Evolutionary conservation across 768 basidiomycete genomes (phyloP), one percentile per base, ranked within the genome.

Genomic region (Tubosaeta brunneosetosa): DNA sequence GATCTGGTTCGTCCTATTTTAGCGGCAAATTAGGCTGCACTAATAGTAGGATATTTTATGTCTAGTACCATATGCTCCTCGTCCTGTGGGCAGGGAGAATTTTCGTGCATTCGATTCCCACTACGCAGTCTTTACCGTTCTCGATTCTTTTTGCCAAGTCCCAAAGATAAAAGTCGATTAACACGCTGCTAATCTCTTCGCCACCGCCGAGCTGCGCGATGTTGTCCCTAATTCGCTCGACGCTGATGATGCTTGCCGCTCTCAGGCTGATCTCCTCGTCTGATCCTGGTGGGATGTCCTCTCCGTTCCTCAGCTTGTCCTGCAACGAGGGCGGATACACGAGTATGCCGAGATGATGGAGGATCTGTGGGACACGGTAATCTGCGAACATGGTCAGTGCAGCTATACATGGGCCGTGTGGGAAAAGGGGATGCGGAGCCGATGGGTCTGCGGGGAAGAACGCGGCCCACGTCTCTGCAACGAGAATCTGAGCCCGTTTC

Each of bases 371-470:
- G 6, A 95, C 88, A 38, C 91, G 83, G 64, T 94, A 93, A 73
- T 94, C 92, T 5, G 93, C 90, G 67, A 95, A 95, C 93, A 94
- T 94, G 19, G 92, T 93, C 11, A 94, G 78, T 45, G 83, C 72
- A 46, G 79, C 75, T 55, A 93, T 88, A 34, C 75, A 74, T 17
- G 65, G 65, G 7, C 60, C 48, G 14, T 77, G 73, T 3, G 86
- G 85, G 70, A 94, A 90, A 40, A 93, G 71, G 3, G 91, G 91
- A 65, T 94, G 91, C 0, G 73, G 60, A 7, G 65, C 51, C 7
- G 70, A 11, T 71, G 56, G 53, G 3, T 74, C 67, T 4, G 71
- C 62, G 1, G 90, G 90, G 66, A 86, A 88, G 74, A 94, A 93
- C 3, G 92, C 91, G 2, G 93, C 92, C 92, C 91, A 94, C 0